phyloP scores from a whole-genome alignment of 495 filamentous ascomycete species.

The Podospora tetraspora region DNA sequence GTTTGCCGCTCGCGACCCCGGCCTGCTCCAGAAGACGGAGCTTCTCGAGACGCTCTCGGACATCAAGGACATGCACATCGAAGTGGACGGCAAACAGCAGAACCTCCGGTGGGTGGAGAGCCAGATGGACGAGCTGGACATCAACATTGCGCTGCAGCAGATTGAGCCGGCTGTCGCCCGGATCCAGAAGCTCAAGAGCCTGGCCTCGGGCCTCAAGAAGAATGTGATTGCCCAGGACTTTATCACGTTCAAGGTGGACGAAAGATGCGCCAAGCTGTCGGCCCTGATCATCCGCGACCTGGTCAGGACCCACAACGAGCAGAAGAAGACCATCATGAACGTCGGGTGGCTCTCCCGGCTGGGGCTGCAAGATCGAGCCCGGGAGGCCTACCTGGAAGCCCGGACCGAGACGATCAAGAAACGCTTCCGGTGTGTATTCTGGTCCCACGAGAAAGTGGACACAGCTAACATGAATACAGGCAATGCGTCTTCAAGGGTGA shows the following conservation, averaged over 20 bases:
- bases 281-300: conserved; percentile 67
- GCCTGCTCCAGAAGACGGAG: conserved; percentile 66
- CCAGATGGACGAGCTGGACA: conserved; percentile 94
- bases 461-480: conserved; percentile 44
- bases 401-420: conserved; percentile 69
- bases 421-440: conserved; percentile 63
- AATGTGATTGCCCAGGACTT: conserved; percentile 83
- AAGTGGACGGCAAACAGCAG: conserved; percentile 93
- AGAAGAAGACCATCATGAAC: conserved; percentile 62
- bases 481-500: conserved; percentile 93
- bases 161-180: conserved; percentile 78
- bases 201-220: conserved; percentile 73
- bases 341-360: conserved; percentile 78
- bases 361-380: conserved; percentile 82
- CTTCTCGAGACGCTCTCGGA: conserved; percentile 63
- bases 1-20: conserved; percentile 64
- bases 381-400: conserved; percentile 78
- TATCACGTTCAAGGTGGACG: conserved; percentile 82
- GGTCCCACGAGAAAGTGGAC: background rate
- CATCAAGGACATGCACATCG: conserved; percentile 76
- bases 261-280: conserved; percentile 74
- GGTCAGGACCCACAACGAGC: conserved; percentile 65
- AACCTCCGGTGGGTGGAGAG: conserved; percentile 92
- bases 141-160: conserved; percentile 84
- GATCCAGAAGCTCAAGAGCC: conserved; percentile 74